Conservation (phyloP, 176 grass and related monocot genomes). For the Oryza meridionalis region DNA sequence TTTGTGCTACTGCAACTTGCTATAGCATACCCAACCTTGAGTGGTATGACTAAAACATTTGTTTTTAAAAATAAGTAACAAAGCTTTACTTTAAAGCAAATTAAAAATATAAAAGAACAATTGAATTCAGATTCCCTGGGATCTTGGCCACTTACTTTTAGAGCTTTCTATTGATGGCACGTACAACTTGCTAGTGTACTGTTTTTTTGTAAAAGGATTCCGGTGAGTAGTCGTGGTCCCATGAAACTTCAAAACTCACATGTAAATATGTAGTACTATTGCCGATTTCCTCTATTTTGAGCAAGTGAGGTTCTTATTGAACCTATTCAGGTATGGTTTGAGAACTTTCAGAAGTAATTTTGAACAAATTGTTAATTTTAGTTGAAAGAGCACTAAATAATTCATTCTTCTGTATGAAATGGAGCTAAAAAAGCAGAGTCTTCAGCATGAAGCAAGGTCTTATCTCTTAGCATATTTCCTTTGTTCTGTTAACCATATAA, state of each 20-base stretch:
- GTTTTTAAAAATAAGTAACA: too few species aligned
- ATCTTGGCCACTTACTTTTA: not conserved
- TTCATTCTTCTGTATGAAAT: not conserved
- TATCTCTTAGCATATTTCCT: too few species aligned
- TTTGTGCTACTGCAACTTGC: too few species aligned
- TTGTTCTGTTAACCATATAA: not conserved
- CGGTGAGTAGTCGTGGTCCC: not conserved
- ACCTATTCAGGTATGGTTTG: not conserved
- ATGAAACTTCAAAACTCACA: not conserved
- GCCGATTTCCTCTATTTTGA: not conserved
- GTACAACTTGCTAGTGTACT: not conserved
- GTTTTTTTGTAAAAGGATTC: not conserved
- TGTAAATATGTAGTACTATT: too few species aligned
- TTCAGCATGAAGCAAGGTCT: too few species aligned
- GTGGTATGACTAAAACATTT: too few species aligned
- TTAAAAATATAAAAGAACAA: not conserved
- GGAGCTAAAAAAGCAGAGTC: too few species aligned
- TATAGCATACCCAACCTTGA: too few species aligned
- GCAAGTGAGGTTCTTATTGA: not conserved
- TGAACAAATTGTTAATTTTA: not conserved
- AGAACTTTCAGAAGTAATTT: not conserved
- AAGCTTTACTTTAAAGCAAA: not conserved
- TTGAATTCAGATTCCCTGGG: not conserved
- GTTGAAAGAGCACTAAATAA: not conserved
- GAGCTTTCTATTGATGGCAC: not conserved